These are phyloP conservation scores for Calocera viscosa DNA, from an alignment of 768 basidiomycete genomes.

Conservation along the genomic window DNA sequence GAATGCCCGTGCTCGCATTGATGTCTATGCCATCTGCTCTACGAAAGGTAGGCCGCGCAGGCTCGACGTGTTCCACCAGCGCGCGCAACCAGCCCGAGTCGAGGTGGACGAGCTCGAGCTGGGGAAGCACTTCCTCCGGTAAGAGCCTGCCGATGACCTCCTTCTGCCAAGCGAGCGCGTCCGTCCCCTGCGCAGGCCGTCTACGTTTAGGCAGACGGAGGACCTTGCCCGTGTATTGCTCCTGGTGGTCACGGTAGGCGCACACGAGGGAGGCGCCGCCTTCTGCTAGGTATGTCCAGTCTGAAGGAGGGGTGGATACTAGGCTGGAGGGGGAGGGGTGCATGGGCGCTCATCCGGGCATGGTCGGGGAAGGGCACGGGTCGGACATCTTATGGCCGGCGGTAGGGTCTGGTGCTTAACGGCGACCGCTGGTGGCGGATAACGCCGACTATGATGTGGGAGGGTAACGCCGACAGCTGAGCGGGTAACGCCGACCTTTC, in stretches of 20 bases:
- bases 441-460: too few species aligned
- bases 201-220: slow-evolving; percentile 62
- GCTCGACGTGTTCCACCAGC: slow-evolving; percentile 38
- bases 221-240: slow-evolving; percentile 46
- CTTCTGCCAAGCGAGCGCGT: slow-evolving; percentile 45
- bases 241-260: slow-evolving; percentile 26
- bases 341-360: background rate
- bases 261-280: slow-evolving; percentile 89
- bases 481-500: too few species aligned
- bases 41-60: slow-evolving; percentile 45
- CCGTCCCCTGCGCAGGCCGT: slow-evolving; percentile 30
- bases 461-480: too few species aligned
- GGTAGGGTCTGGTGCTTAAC: too few species aligned
- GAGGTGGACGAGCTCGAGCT: slow-evolving; percentile 37
- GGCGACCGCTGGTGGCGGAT: too few species aligned
- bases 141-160: slow-evolving; percentile 55
- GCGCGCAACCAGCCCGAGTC: slow-evolving; percentile 46
- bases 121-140: slow-evolving; percentile 46
- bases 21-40: slow-evolving; percentile 51
- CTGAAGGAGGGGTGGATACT: slow-evolving; percentile 26
- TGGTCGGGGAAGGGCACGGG: too few species aligned
- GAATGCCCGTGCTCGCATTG: slow-evolving; percentile 41
- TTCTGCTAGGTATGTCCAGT: slow-evolving; percentile 84
- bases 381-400: too few species aligned
- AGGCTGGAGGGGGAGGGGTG: background rate